A percentile compares a stretch with the other conserved stretches of the same genome.
Evolutionary conservation across 1,139 yeast species (phyloP).

Genomic region (Nakaseomyces sp.): DNA sequence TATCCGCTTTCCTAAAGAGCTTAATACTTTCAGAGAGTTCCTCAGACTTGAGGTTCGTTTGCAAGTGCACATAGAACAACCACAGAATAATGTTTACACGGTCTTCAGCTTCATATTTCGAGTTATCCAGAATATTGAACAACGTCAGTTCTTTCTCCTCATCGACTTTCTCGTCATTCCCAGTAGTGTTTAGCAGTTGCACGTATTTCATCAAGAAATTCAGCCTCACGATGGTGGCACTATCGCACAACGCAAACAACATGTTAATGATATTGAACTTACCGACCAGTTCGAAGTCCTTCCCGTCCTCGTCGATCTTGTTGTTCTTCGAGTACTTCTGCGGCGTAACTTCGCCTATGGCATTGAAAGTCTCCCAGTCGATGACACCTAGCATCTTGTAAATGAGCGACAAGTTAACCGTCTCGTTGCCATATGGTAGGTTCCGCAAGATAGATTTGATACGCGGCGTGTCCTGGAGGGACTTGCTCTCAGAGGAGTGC

Average conservation of each 20-base stretch:
- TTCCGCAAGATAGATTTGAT: slow-evolving; percentile 84
- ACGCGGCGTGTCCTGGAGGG: slow-evolving; percentile 90
- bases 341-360: background rate
- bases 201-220: slow-evolving; percentile 31
- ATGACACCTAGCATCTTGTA: slow-evolving; percentile 3
- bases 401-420: slow-evolving; percentile 33
- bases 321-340: background rate
- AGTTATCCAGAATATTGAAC: slow-evolving; percentile 58
- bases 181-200: slow-evolving; percentile 17
- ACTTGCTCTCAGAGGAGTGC: slow-evolving; percentile 53
- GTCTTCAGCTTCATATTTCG: slow-evolving; percentile 44
- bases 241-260: slow-evolving; percentile 64
- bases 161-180: slow-evolving; percentile 5
- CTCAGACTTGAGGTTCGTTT: slow-evolving; percentile 52
- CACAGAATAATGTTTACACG: slow-evolving; percentile 72
- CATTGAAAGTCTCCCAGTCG: slow-evolving; percentile 34
- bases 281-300: slow-evolving; percentile 15
- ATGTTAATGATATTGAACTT: slow-evolving; percentile 56
- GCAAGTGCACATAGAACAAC: slow-evolving; percentile 73
- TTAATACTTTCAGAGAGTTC: slow-evolving; percentile 41
- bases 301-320: slow-evolving; percentile 6
- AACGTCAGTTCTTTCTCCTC: slow-evolving; percentile 29
- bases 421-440: slow-evolving; percentile 35
- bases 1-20: slow-evolving; percentile 50
- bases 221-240: slow-evolving; percentile 43